Base-by-base conservation (phyloP, 805 yeast genomes). In the Naumovozyma dairenensis region DNA sequence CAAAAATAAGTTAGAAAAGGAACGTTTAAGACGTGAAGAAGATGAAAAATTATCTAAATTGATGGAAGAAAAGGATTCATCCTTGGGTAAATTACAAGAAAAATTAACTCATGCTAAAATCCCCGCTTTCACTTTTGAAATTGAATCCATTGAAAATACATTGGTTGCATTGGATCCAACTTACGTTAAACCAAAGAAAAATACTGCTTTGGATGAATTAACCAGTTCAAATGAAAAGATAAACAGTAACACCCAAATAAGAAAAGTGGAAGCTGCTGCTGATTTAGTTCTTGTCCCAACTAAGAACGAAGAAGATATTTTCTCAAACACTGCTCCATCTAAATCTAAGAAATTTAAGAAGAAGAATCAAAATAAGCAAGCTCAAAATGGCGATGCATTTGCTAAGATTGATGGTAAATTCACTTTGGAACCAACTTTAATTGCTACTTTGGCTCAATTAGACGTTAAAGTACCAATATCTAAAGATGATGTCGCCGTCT, bases 81-180 rank as follows among this genome's bases (percentile, higher is more conserved):
- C 68, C 51, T 65, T 71, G 56, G 69, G 69, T 61, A 75, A 69
- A 49, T 80, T 79, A 36, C 84, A 83, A 48, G 67, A 72, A 52
- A 74, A 74, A 51, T 73, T 82, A 65, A 71, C 75, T 33, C 81
- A 75, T 42, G 86, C 86, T 30, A 55, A 57, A 31, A 74, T 81
- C 18, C 95, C 97, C 19, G 97, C 96, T 18, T 87, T 80, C 63
- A 74, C 79, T 38, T 63, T 63, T 29, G 94, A 92, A 63, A 79
- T 89, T 49, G 69, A 69, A 45, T 66, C 79, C 42, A 81, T 92
- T 51, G 83, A 86, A 59, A 65, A 71, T 35, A 68, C 86, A 55
- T 68, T 87, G 55, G 53, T 63, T 24, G 73, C 73, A 60, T 83
- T 92, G 48, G 94, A 86, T 54, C 92, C 93, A 46, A 54, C 78